phyloP scores from a whole-genome alignment of 192 early-diverging fungal species.

The Gamsiella multidivaricata region DNA sequence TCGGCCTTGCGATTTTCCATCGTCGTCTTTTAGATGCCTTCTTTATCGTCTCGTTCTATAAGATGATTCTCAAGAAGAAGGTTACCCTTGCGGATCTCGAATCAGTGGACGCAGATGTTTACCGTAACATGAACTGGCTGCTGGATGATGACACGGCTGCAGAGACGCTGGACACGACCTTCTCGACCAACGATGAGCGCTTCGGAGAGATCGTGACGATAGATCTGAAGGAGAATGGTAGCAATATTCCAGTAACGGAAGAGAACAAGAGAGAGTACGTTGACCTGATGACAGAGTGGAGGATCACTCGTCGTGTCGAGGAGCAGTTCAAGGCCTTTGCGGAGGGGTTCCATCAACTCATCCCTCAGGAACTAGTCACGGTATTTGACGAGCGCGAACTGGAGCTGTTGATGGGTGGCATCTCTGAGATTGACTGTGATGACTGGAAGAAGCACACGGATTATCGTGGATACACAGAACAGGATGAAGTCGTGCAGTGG shows the following conservation, averaged over 20 bases:
- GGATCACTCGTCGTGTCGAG: conserved; percentile 89
- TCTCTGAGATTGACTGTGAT: conserved; percentile 95
- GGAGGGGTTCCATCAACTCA: conserved; percentile 94
- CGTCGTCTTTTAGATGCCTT: conserved; percentile 96
- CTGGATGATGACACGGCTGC: conserved; percentile 89
- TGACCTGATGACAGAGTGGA: conserved; percentile 89
- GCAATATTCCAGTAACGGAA: conserved; percentile 93
- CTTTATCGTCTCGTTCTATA: conserved; percentile 97
- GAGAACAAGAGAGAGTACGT: conserved; percentile 98
- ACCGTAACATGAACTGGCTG: conserved; percentile 93
- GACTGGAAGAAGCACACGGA: conserved; percentile 99
- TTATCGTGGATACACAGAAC: conserved; percentile 97
- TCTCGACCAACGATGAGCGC: conserved; percentile 93
- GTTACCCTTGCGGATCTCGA: conserved; percentile 92
- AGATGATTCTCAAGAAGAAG: conserved; percentile 93
- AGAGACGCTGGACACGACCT: conserved; percentile 87
- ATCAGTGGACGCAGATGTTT: conserved; percentile 92
- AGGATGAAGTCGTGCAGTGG: conserved; percentile 94
- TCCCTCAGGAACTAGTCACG: conserved; percentile 93
- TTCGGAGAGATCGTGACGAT: conserved; percentile 91
- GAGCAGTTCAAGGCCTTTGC: conserved; percentile 97
- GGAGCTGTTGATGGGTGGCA: conserved; percentile 96
- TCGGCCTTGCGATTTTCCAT: conserved; percentile 97
- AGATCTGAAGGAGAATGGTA: conserved; percentile 89
- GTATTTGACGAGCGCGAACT: conserved; percentile 99